Evolutionary conservation across 768 basidiomycete species (phyloP).

Genomic region (Podaxis pistillaris): DNA sequence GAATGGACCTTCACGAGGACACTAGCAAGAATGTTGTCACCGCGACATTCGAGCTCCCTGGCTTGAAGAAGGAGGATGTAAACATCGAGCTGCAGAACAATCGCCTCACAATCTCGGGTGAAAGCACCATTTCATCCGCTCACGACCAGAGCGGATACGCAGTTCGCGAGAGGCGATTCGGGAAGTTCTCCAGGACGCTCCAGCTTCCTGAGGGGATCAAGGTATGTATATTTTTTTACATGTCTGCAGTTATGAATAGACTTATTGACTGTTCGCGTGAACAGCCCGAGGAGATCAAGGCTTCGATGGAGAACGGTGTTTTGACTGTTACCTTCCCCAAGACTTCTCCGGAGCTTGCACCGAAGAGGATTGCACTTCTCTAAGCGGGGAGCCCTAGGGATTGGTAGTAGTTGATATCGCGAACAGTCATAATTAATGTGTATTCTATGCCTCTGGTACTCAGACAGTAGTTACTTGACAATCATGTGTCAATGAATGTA

Average conservation of each 20-base stretch:
- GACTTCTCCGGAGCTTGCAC: conserved; percentile 26
- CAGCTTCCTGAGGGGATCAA: conserved; percentile 46
- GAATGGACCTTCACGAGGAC: conserved; percentile 51
- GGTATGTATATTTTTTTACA: conserved; percentile 27
- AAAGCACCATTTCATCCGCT: conserved; percentile 28
- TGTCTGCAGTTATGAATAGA: conserved; percentile 1
- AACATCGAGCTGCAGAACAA: conserved; percentile 46
- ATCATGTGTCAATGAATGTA: too few species aligned
- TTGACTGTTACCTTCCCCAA: conserved; percentile 51
- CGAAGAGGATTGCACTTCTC: conserved; percentile 29
- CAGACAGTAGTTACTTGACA: too few species aligned
- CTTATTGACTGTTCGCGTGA: neutral
- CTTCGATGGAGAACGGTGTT: conserved; percentile 44
- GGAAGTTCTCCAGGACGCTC: conserved; percentile 38
- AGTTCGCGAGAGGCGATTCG: conserved; percentile 44
- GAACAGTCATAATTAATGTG: neutral
- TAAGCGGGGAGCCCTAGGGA: conserved; percentile 15
- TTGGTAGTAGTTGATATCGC: neutral
- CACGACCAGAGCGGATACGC: conserved; percentile 31
- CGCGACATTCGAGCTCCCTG: conserved; percentile 54
- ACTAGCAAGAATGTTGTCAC: conserved; percentile 40
- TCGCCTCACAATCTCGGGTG: conserved; percentile 46
- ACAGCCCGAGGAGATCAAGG: conserved; percentile 22
- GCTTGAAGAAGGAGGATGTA: conserved; percentile 46
- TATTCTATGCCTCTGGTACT: neutral